A percentile compares a stretch with the other conserved stretches of the same genome.
Conservation (phyloP, 805 yeast species). For the Candida boidinii region DNA sequence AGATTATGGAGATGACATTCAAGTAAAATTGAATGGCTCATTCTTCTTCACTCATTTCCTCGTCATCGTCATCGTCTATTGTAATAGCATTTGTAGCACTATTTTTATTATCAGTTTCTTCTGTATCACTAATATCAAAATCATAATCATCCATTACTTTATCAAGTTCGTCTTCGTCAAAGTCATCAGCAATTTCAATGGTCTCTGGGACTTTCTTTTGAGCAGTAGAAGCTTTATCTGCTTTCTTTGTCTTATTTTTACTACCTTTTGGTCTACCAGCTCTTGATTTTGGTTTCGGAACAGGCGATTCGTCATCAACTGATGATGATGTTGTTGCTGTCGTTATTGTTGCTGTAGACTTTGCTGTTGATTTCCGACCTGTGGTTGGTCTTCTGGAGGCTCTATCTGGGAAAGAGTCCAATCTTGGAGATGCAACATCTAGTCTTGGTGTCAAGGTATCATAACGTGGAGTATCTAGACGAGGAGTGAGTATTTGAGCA, state of each 20-base stretch:
- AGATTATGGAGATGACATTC: no score
- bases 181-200: slow-evolving; percentile 8
- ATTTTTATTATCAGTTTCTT: background rate
- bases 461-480: no score
- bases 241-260: slow-evolving; percentile 1
- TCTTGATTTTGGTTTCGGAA: background rate
- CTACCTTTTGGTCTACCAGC: slow-evolving; percentile 5
- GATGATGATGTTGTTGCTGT: background rate
- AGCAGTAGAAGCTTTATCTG: background rate
- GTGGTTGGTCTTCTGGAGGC: no score
- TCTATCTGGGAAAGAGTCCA: no score
- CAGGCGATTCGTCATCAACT: background rate
- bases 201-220: slow-evolving; percentile 3
- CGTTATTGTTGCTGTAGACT: background rate
- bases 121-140: slow-evolving; percentile 1
- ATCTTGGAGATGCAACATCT: no score
- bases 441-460: no score
- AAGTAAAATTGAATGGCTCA: no score
- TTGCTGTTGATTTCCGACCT: background rate
- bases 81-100: no score
- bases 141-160: slow-evolving; percentile 13
- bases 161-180: slow-evolving; percentile 18
- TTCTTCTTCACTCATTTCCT: slow-evolving; percentile 22
- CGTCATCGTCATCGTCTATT: slow-evolving; percentile 9
- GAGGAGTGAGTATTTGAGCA: no score